phyloP scores from a whole-genome alignment of 2,329 filamentous ascomycete species.

The Aspergillus flavus region DNA sequence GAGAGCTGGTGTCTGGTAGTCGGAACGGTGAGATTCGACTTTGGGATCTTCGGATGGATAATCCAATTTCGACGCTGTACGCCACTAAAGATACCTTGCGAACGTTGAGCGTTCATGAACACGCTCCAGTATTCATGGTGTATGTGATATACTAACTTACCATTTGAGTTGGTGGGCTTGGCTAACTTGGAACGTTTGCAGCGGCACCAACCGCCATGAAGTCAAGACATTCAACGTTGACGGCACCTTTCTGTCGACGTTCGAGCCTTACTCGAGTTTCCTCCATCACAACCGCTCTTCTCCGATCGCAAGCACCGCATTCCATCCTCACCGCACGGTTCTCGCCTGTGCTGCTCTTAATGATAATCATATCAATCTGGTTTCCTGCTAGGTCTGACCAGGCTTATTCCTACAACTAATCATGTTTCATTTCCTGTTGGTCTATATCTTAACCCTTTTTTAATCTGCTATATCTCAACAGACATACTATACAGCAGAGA shows the following conservation, averaged over 20 bases:
- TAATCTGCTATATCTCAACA: not conserved
- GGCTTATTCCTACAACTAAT: not conserved
- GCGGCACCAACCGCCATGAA: conserved; percentile 82
- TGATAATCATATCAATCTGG: conserved; percentile 89
- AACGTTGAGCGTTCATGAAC: conserved; percentile 90
- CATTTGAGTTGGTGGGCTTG: conserved; percentile 4
- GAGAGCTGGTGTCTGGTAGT: conserved; percentile 87
- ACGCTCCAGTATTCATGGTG: conserved; percentile 93
- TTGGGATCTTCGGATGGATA: conserved; percentile 92
- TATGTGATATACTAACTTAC: conserved; percentile 54
- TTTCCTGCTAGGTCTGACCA: conserved; percentile 59
- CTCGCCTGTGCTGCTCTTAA: conserved; percentile 84
- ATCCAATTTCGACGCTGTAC: conserved; percentile 71
- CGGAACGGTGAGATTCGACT: conserved; percentile 91
- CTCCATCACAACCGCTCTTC: conserved; percentile 76
- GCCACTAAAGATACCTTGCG: conserved; percentile 77
- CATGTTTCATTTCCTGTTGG: not conserved
- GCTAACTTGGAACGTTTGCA: conserved; percentile 41
- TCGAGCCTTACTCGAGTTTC: conserved; percentile 90
- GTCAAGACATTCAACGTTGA: conserved; percentile 93
- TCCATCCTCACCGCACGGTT: conserved; percentile 93
- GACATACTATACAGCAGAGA: not conserved
- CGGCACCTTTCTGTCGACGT: conserved; percentile 74
- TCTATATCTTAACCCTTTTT: not conserved
- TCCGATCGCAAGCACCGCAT: conserved; percentile 85